Percentiles rank a stretch among this genome's conserved stretches.
phyloP scores from a whole-genome alignment of 1,139 yeast genomes.

The Ashbya aceris region DNA sequence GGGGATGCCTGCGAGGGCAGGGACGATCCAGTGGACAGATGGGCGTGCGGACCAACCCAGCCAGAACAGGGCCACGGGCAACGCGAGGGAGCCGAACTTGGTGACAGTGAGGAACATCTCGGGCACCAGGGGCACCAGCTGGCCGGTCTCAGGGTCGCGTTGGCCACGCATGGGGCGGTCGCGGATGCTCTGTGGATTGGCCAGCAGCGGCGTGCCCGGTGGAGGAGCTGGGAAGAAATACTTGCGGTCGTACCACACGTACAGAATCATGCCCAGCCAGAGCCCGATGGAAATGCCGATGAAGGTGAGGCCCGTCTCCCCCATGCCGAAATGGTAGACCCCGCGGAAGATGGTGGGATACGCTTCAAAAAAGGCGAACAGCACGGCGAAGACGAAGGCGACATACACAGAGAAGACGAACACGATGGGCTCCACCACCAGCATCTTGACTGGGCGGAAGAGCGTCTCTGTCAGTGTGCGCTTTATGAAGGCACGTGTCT shows the following conservation, averaged over 20 bases:
- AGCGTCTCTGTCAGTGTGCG: slow-evolving; percentile 39
- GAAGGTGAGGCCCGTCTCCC: slow-evolving; percentile 59
- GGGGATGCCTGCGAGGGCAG: slow-evolving; percentile 64
- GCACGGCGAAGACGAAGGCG: slow-evolving; percentile 64
- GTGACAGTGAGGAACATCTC: slow-evolving; percentile 39
- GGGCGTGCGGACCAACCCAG: slow-evolving; percentile 66
- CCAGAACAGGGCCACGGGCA: slow-evolving; percentile 71
- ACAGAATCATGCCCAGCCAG: slow-evolving; percentile 42
- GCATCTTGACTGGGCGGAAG: slow-evolving; percentile 55
- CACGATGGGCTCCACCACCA: slow-evolving; percentile 61
- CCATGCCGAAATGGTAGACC: slow-evolving; percentile 47
- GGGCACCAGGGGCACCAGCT: slow-evolving; percentile 38
- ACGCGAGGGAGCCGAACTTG: slow-evolving; percentile 50
- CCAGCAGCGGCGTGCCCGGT: slow-evolving; percentile 43
- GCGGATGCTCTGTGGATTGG: slow-evolving; percentile 17
- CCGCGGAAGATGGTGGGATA: slow-evolving; percentile 65
- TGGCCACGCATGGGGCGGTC: slow-evolving; percentile 24
- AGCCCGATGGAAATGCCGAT: slow-evolving; percentile 63
- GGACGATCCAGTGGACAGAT: slow-evolving; percentile 70
- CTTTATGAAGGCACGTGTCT: slow-evolving; percentile 31
- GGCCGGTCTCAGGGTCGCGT: slow-evolving; percentile 39
- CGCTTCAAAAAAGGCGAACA: slow-evolving; percentile 72
- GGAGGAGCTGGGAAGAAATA: slow-evolving; percentile 47
- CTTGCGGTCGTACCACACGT: slow-evolving; percentile 40
- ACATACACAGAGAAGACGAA: slow-evolving; percentile 55